Evolutionary conservation across 2,329 filamentous ascomycete species (phyloP).

Genomic region (Fonsecaea nubica): DNA sequence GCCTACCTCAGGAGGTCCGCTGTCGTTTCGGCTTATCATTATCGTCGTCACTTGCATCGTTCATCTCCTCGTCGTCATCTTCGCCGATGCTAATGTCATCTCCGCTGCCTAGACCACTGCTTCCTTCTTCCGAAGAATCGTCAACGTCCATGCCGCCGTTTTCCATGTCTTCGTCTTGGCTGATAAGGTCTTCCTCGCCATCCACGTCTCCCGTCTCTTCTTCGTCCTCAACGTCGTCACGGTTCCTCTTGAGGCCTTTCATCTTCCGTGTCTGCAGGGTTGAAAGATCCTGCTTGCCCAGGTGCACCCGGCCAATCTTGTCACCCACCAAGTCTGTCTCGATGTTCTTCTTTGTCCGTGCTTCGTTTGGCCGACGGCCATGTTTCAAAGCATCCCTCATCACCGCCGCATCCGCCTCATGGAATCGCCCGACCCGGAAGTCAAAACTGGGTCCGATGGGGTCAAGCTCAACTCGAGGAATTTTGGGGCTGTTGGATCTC

Average conservation of each 20-base stretch:
- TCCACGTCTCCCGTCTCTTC: conserved; percentile 42
- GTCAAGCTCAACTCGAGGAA: conserved; percentile 90
- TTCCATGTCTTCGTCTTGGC: conserved; percentile 36
- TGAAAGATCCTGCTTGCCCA: conserved; percentile 86
- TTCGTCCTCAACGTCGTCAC: conserved; percentile 64
- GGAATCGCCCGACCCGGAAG: conserved; percentile 80
- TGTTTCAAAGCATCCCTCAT: conserved; percentile 92
- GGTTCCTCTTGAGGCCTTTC: conserved; percentile 92
- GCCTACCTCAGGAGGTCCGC: conserved; percentile 29
- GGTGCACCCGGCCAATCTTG: conserved; percentile 91
- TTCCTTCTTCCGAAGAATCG: conserved; percentile 41
- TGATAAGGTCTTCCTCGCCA: conserved; percentile 37
- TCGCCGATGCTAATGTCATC: conserved; percentile 40
- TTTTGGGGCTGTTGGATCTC: conserved; percentile 76
- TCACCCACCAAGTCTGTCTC: conserved; percentile 89
- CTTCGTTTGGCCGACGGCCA: conserved; percentile 66
- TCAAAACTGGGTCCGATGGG: conserved; percentile 96
- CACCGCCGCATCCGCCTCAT: conserved; percentile 77
- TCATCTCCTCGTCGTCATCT: conserved; percentile 39
- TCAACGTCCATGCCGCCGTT: conserved; percentile 49
- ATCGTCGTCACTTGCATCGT: conserved; percentile 26
- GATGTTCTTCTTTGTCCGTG: conserved; percentile 92
- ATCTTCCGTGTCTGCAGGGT: conserved; percentile 96
- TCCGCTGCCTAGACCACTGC: conserved; percentile 35
- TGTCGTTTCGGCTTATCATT: conserved; percentile 39